phyloP scores from a whole-genome alignment of 23 red algal genomes.

The Gracilaria caudata region DNA sequence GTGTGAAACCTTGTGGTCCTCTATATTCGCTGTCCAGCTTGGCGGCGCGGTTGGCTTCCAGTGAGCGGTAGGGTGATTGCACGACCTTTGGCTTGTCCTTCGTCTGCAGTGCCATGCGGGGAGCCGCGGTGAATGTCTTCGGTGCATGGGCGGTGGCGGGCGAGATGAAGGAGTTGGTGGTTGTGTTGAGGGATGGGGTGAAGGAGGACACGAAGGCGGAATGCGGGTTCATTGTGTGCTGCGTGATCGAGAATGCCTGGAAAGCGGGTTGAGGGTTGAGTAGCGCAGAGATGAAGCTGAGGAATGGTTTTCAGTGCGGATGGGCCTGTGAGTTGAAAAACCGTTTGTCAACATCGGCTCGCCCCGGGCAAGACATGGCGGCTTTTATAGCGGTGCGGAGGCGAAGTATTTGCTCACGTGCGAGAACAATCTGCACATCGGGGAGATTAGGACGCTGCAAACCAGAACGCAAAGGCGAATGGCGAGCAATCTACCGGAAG shows the following conservation, averaged over 20 bases:
- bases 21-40: conserved; percentile 2
- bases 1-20: too few relatives aligned
- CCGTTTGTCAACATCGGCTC: too few relatives aligned
- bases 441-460: too few relatives aligned
- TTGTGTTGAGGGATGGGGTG: background rate
- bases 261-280: background rate
- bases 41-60: conserved; percentile 20
- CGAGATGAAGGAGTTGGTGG: background rate
- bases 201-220: conserved; percentile 33
- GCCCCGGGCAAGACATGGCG: too few relatives aligned
- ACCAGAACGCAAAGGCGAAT: too few relatives aligned
- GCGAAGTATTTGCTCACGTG: too few relatives aligned
- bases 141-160: background rate
- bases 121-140: background rate
- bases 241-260: background rate
- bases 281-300: too few relatives aligned
- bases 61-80: background rate
- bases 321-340: too few relatives aligned
- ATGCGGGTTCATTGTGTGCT: background rate
- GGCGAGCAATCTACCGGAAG: too few relatives aligned
- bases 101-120: conserved; percentile 12
- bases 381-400: too few relatives aligned
- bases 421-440: too few relatives aligned
- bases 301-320: too few relatives aligned
- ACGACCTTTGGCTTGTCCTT: background rate